Conservation (phyloP, 2,329 filamentous ascomycete species). For the Zymoseptoria brevis region DNA sequence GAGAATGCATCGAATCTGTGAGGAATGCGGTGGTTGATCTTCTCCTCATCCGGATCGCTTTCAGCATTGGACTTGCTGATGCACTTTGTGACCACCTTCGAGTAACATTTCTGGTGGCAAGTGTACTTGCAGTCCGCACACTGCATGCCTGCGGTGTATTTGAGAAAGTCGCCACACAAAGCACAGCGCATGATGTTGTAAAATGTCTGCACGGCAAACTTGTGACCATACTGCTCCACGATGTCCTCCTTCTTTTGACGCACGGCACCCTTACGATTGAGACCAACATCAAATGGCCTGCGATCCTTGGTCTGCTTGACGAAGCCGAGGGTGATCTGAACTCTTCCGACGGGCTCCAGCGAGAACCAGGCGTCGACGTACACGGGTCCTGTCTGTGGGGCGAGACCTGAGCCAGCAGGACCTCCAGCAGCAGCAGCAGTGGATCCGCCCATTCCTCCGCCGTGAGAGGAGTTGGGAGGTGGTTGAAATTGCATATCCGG, state of each 20-base stretch:
- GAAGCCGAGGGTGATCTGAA: constrained; percentile 86
- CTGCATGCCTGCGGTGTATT: constrained; percentile 98
- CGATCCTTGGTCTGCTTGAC: constrained; percentile 81
- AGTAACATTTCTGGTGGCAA: constrained; percentile 95
- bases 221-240: constrained; percentile 98
- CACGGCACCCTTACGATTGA: constrained; percentile 91
- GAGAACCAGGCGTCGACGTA: constrained; percentile 93
- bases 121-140: constrained; percentile 99
- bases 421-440: constrained; percentile 34
- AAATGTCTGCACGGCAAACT: constrained; percentile 96
- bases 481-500: constrained; percentile 49
- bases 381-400: constrained; percentile 47
- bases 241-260: constrained; percentile 97
- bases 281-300: constrained; percentile 74
- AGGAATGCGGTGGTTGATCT: constrained; percentile 98
- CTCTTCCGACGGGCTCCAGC: constrained; percentile 84
- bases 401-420: constrained; percentile 32
- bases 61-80: constrained; percentile 99
- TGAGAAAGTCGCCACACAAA: constrained; percentile 94
- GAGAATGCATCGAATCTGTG: constrained; percentile 96
- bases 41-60: constrained; percentile 96
- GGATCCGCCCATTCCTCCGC: constrained; percentile 20
- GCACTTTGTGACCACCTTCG: constrained; percentile 95
- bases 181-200: constrained; percentile 99
- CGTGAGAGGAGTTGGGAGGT: constrained; percentile 35